A percentile compares a stretch with the other conserved stretches of the same genome.
These are phyloP conservation scores for Penstemon davidsonii DNA, from an alignment of 257 asterid species.

Conservation along the genomic window DNA sequence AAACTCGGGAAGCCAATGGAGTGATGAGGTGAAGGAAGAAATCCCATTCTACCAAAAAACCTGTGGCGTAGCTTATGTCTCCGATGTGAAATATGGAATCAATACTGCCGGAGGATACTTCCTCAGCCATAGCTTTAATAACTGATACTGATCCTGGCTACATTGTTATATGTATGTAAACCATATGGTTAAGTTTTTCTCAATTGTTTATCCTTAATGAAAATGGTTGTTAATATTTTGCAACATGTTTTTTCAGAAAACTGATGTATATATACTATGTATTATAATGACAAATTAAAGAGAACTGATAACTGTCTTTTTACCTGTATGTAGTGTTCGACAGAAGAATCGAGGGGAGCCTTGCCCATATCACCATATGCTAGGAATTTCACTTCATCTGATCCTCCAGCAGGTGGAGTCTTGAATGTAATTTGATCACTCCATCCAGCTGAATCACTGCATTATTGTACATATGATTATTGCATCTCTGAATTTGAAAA, in stretches of 20 bases:
- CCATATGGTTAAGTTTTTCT: not conserved
- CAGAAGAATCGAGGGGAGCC: constrained; percentile 74
- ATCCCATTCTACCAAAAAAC: constrained; percentile 90
- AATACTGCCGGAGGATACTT: constrained; percentile 46
- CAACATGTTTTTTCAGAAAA: no score
- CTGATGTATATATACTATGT: no score
- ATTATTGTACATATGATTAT: not conserved
- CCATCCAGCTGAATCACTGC: constrained; percentile 76
- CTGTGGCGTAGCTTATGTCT: constrained; percentile 92
- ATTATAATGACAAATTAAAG: no score
- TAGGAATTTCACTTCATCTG: constrained; percentile 55
- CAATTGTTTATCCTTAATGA: no score
- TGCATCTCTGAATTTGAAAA: no score
- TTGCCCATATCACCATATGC: constrained; percentile 96
- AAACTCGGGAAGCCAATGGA: constrained; percentile 63
- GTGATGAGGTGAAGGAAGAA: constrained; percentile 67
- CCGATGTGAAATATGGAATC: constrained; percentile 88
- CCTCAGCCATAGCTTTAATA: constrained; percentile 51
- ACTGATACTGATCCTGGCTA: constrained; percentile 83
- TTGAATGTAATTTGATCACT: constrained; percentile 51
- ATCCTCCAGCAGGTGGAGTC: constrained; percentile 77
- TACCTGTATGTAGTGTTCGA: constrained; percentile 83
- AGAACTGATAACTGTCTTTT: no score
- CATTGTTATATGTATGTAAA: not conserved
- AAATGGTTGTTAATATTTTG: no score